A percentile compares a stretch with the other conserved stretches of the same genome.
Evolutionary conservation across 1,139 yeast species (phyloP).

Genomic region (Torulaspora globosa): DNA sequence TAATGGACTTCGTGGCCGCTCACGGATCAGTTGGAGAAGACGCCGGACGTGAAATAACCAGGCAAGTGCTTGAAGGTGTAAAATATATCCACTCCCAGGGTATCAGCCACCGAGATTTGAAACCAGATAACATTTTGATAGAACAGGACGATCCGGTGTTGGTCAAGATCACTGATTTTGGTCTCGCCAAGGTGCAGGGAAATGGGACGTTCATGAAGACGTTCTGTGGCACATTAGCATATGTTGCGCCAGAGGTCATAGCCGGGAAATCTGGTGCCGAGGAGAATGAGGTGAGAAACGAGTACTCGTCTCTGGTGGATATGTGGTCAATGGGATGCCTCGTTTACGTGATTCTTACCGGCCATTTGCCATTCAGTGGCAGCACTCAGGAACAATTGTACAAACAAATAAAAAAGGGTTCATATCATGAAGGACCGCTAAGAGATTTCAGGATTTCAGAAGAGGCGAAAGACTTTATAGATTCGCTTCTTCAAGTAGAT

Average conservation of each 20-base stretch:
- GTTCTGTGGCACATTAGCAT: slow-evolving; percentile 86
- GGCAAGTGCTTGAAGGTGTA: slow-evolving; percentile 79
- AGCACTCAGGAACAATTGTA: slow-evolving; percentile 83
- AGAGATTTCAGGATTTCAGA: slow-evolving; percentile 60
- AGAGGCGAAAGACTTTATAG: slow-evolving; percentile 66
- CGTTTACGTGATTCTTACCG: slow-evolving; percentile 82
- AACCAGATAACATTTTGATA: slow-evolving; percentile 87
- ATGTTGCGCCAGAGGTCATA: slow-evolving; percentile 91
- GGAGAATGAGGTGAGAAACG: slow-evolving; percentile 34
- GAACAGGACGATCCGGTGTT: slow-evolving; percentile 87
- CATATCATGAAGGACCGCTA: slow-evolving; percentile 76
- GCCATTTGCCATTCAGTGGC: slow-evolving; percentile 91
- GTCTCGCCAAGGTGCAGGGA: slow-evolving; percentile 76
- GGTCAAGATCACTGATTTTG: slow-evolving; percentile 90
- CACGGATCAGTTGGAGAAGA: slow-evolving; percentile 89
- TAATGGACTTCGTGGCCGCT: slow-evolving; percentile 91
- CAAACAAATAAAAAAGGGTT: slow-evolving; percentile 68
- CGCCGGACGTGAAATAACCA: slow-evolving; percentile 79
- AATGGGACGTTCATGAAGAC: slow-evolving; percentile 78
- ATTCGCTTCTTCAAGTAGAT: slow-evolving; percentile 65
- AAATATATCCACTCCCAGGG: slow-evolving; percentile 84
- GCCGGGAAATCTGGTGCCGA: slow-evolving; percentile 52
- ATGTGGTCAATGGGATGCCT: slow-evolving; percentile 96
- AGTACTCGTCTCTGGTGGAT: slow-evolving; percentile 84
- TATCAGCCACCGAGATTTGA: slow-evolving; percentile 88